Evolutionary conservation across 345 rosid genomes (phyloP).

Genomic region (Cardamine chenopodiifolia): DNA sequence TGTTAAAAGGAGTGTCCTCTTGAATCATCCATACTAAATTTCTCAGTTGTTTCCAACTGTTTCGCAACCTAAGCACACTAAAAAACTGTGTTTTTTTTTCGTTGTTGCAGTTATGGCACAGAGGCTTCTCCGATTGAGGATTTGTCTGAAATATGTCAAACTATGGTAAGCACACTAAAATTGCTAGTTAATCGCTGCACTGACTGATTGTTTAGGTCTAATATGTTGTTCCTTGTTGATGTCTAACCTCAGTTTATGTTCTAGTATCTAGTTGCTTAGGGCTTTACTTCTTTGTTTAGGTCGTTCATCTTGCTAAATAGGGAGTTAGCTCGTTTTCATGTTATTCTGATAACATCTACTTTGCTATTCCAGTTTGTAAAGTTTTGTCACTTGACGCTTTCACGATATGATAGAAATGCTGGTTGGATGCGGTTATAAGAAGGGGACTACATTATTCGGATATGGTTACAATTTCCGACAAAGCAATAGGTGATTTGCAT

Average conservation of each 20-base stretch:
- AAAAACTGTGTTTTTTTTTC: constrained; percentile 11
- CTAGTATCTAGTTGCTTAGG: background rate
- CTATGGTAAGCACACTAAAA: constrained; percentile 75
- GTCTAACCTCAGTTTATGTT: background rate
- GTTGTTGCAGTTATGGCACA: constrained; percentile 78
- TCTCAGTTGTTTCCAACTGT: background rate
- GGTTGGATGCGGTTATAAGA: constrained; percentile 68
- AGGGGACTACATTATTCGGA: constrained; percentile 82
- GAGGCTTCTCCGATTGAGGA: constrained; percentile 72
- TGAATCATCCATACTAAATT: background rate
- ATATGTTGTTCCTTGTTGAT: background rate
- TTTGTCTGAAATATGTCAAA: constrained; percentile 80
- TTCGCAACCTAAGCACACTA: constrained; percentile 3
- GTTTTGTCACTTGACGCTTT: constrained; percentile 58
- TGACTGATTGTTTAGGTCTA: too few species aligned
- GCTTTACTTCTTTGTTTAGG: background rate
- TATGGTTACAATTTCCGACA: constrained; percentile 93
- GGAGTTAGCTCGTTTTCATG: background rate
- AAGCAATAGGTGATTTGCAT: constrained; percentile 78
- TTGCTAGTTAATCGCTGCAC: too few species aligned
- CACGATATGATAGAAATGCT: constrained; percentile 94
- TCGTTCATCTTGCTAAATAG: background rate
- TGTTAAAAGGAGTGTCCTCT: background rate
- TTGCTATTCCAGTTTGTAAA: constrained; percentile 61
- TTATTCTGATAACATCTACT: constrained; percentile 19